phyloP scores from a whole-genome alignment of 345 rosid genomes.

The Syzygium aqueum region DNA sequence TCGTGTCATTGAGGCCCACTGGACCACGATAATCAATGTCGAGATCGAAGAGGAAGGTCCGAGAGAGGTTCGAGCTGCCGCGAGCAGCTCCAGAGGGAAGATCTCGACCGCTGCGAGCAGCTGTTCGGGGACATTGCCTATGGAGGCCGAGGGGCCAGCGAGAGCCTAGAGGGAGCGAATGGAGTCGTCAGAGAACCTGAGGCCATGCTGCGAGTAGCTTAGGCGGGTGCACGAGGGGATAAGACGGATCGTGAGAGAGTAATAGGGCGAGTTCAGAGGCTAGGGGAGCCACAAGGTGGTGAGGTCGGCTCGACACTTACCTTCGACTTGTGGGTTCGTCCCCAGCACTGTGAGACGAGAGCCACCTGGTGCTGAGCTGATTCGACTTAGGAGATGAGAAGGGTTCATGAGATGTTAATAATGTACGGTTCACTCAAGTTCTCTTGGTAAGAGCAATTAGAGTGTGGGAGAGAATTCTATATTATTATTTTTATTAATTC shows the following conservation, averaged over 20 bases:
- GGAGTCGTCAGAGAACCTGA: neutral
- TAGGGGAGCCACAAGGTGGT: neutral
- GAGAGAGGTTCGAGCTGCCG: neutral
- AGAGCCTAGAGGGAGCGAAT: no score
- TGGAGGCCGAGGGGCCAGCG: no score
- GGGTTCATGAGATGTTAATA: neutral
- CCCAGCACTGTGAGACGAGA: no score
- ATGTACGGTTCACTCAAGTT: neutral
- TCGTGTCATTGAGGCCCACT: neutral
- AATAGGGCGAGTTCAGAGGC: neutral
- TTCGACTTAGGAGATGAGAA: neutral
- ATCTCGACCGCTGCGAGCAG: neutral
- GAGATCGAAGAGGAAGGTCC: neutral
- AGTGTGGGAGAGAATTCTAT: neutral
- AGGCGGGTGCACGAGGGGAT: neutral
- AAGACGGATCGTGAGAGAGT: neutral
- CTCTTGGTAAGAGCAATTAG: neutral
- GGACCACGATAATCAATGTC: neutral
- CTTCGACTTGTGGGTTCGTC: neutral
- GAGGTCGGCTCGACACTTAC: neutral
- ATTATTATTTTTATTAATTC: neutral
- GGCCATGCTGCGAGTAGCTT: neutral
- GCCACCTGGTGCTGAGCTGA: neutral
- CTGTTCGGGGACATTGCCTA: neutral
- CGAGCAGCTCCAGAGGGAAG: neutral